Evolutionary conservation across 2,329 filamentous ascomycete genomes (phyloP).

Genomic region (Orbilia oligospora): DNA sequence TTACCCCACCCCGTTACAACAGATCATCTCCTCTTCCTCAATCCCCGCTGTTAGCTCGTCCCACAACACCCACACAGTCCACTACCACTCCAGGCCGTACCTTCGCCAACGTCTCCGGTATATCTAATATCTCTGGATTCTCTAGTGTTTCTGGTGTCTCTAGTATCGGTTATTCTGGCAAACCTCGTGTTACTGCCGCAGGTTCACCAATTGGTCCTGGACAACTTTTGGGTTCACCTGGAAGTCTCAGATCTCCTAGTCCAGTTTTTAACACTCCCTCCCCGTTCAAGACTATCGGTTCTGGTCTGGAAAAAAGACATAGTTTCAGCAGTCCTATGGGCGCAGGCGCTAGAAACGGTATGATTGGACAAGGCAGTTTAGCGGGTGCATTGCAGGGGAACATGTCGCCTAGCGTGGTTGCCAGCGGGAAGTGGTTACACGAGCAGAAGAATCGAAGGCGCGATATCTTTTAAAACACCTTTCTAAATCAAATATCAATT

Average conservation of each 20-base stretch:
- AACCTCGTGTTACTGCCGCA: conserved; percentile 44
- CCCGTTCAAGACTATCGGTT: conserved; percentile 47
- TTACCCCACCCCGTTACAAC: conserved; percentile 58
- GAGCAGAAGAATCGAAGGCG: conserved; percentile 51
- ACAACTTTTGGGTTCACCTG: conserved; percentile 46
- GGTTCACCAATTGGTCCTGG: conserved; percentile 51
- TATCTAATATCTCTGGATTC: conserved; percentile 12
- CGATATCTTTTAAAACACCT: conserved; percentile 36
- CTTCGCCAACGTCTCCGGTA: conserved; percentile 38
- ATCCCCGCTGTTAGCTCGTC: conserved; percentile 25
- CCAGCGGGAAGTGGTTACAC: conserved; percentile 53
- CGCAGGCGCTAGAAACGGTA: conserved; percentile 14
- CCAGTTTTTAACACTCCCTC: conserved; percentile 52
- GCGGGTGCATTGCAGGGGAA: conserved; percentile 14
- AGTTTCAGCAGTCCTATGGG: conserved; percentile 54
- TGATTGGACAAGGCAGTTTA: conserved; percentile 52
- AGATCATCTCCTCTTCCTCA: conserved; percentile 54
- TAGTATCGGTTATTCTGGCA: conserved; percentile 19
- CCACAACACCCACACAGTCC: conserved; percentile 38
- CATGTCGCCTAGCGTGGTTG: conserved; percentile 51
- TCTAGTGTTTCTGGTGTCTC: not conserved
- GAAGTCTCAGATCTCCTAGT: conserved; percentile 47
- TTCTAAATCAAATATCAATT: not conserved
- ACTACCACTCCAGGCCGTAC: conserved; percentile 37
- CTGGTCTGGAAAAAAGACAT: conserved; percentile 45